Percentiles rank a stretch among this genome's conserved stretches.
Evolutionary conservation across 1,284 basidiomycete genomes (phyloP).

Genomic region (Hortiboletus rubellus): DNA sequence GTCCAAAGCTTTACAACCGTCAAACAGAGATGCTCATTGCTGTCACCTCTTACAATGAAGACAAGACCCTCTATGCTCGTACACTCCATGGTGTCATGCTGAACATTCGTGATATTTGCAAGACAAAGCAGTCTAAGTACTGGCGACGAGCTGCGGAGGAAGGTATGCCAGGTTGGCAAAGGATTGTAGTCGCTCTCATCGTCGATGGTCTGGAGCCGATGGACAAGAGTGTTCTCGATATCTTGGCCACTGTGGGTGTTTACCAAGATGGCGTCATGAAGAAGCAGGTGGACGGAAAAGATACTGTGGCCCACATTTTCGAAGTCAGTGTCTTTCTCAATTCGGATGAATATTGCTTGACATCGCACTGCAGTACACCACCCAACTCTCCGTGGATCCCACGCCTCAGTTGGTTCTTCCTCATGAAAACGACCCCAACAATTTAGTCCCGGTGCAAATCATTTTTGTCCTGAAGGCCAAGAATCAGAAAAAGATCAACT

Average conservation of each 20-base stretch:
- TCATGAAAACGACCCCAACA: constrained; percentile 84
- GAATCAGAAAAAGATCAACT: constrained; percentile 98
- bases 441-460: constrained; percentile 93
- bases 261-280: constrained; percentile 98
- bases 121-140: constrained; percentile 94
- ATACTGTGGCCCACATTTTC: constrained; percentile 90
- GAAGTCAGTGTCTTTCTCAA: constrained; percentile 53
- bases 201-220: constrained; percentile 95
- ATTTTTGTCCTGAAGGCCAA: constrained; percentile 95
- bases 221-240: constrained; percentile 92
- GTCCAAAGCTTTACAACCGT: constrained; percentile 83
- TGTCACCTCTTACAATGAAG: constrained; percentile 88
- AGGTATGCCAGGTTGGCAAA: constrained; percentile 89
- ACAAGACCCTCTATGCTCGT: constrained; percentile 91
- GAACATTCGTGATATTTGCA: constrained; percentile 98
- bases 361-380: constrained; percentile 67
- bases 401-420: constrained; percentile 90
- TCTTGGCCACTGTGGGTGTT: constrained; percentile 85
- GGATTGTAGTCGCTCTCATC: constrained; percentile 88
- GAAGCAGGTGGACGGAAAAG: constrained; percentile 89
- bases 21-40: constrained; percentile 94
- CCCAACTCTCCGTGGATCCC: constrained; percentile 88
- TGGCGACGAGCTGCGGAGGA: constrained; percentile 86
- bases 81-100: constrained; percentile 96
- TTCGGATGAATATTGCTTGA: constrained; percentile 6